Percentiles rank a stretch among this genome's conserved stretches.
Conservation (phyloP, 1,284 basidiomycete species). For the Mycena citricolor region DNA sequence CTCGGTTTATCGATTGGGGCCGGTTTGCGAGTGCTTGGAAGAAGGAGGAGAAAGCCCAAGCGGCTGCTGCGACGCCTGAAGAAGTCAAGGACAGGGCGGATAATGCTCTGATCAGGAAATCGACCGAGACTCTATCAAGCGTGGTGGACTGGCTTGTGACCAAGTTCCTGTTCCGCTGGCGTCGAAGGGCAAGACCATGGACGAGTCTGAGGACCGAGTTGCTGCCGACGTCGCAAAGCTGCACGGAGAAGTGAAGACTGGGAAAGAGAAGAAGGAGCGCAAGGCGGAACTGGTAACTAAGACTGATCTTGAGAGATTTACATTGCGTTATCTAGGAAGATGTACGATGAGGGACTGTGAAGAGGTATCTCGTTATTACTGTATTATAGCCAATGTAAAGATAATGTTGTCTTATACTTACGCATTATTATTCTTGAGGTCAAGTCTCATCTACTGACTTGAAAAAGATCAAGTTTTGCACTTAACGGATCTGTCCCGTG, state of each 20-base stretch:
- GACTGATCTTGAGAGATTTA: slow-evolving; percentile 73
- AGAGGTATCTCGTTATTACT: too few relatives aligned
- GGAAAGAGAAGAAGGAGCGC: slow-evolving; percentile 25
- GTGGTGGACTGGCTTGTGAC: slow-evolving; percentile 81
- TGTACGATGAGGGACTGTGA: slow-evolving; percentile 80
- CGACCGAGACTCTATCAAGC: slow-evolving; percentile 67
- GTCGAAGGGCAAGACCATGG: slow-evolving; percentile 23
- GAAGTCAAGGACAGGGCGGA: slow-evolving; percentile 36
- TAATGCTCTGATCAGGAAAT: slow-evolving; percentile 61
- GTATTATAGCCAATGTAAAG: too few relatives aligned
- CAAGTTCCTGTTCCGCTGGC: slow-evolving; percentile 54
- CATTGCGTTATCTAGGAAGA: slow-evolving; percentile 69
- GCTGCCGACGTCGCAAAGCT: slow-evolving; percentile 22
- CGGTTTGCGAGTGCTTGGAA: slow-evolving; percentile 59
- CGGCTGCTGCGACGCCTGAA: slow-evolving; percentile 27
- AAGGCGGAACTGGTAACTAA: slow-evolving; percentile 55
- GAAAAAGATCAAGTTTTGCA: too few relatives aligned
- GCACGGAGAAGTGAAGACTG: slow-evolving; percentile 32
- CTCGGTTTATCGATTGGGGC: slow-evolving; percentile 63
- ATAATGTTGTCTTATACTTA: too few relatives aligned
- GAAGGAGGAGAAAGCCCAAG: slow-evolving; percentile 45
- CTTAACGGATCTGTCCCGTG: too few relatives aligned
- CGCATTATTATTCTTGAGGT: too few relatives aligned
- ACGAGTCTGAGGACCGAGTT: slow-evolving; percentile 20
- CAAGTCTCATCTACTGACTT: too few relatives aligned